Evolutionary conservation across 192 early-diverging fungal species (phyloP).

Genomic region (Podila epigama): DNA sequence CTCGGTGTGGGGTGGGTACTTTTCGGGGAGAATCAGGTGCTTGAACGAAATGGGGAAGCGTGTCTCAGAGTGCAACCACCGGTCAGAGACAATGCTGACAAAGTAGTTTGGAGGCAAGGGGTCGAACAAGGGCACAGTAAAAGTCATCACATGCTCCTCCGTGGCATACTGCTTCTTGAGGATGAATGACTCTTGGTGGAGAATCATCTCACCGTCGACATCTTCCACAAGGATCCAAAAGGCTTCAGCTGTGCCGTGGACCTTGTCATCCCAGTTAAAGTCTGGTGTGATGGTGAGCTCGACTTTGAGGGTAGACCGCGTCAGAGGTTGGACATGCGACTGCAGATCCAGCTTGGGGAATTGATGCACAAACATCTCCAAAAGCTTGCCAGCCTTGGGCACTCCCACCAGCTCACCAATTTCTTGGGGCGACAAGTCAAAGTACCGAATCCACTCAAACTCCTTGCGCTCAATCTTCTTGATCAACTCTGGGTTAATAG

Average conservation of each 20-base stretch:
- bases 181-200: conserved; percentile 92
- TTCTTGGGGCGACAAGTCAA: conserved; percentile 91
- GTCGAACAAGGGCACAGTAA: conserved; percentile 91
- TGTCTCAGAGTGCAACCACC: conserved; percentile 95
- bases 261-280: conserved; percentile 92
- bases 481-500: conserved; percentile 82
- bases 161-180: conserved; percentile 83
- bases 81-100: conserved; percentile 90
- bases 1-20: conserved; percentile 94
- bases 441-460: conserved; percentile 94
- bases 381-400: conserved; percentile 87
- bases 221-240: conserved; percentile 98
- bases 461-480: conserved; percentile 92
- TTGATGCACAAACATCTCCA: conserved; percentile 90
- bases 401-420: conserved; percentile 89
- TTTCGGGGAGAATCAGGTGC: conserved; percentile 90
- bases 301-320: conserved; percentile 87
- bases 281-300: conserved; percentile 94
- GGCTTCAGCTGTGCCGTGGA: conserved; percentile 82
- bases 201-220: conserved; percentile 86
- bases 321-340: conserved; percentile 93
- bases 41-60: conserved; percentile 92
- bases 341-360: conserved; percentile 93
- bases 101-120: conserved; percentile 98
- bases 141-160: conserved; percentile 87